Percentiles rank a stretch among this genome's conserved stretches.
These are phyloP conservation scores for Rhododendron molle DNA, from an alignment of 148 eudicot species.

Conservation along the genomic window DNA sequence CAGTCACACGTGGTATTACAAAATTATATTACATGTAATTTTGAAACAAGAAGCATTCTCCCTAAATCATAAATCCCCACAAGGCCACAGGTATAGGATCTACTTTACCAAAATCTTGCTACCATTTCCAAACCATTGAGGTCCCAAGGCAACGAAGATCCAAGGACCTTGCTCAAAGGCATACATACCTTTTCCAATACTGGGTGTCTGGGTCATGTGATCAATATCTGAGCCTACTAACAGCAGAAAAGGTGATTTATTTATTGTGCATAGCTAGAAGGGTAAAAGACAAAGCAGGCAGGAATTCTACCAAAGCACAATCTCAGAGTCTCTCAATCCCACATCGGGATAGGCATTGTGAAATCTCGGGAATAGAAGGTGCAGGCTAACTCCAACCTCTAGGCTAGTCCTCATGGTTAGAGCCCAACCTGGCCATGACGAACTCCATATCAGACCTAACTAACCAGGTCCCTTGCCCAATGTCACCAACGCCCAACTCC, in stretches of 20 bases:
- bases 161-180: not conserved
- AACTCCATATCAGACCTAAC: not conserved
- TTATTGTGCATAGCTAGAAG: not conserved
- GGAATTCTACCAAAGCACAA: not conserved
- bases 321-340: not conserved
- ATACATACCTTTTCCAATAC: not conserved
- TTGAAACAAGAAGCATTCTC: not conserved
- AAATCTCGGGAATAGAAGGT: not conserved
- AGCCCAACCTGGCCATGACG: not conserved
- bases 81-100: not conserved
- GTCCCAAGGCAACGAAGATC: not conserved
- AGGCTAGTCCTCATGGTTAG: not conserved
- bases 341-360: not conserved
- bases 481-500: not conserved
- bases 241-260: not conserved
- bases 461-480: not conserved
- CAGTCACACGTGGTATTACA: not conserved
- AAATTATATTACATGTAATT: not conserved
- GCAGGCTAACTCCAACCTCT: not conserved
- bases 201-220: not conserved
- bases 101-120: not conserved
- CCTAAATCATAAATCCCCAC: not conserved
- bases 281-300: not conserved
- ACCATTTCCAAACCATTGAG: not conserved
- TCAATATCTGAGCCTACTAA: not conserved